Base-by-base conservation (phyloP, 176 grass and related monocot genomes). In the Eragrostis curvula region DNA sequence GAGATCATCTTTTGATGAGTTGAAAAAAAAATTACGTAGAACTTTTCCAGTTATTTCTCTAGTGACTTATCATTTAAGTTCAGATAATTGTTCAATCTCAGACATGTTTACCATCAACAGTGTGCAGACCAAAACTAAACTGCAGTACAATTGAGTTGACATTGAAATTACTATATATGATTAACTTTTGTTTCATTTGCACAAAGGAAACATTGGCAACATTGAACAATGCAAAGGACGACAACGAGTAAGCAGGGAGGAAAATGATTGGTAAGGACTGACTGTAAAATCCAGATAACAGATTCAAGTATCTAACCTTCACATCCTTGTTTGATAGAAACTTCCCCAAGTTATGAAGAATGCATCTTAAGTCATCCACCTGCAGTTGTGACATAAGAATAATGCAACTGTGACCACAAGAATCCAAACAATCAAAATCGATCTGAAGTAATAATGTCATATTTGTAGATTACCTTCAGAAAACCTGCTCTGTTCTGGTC, bases 361-460 rank as follows among this genome's bases (percentile, higher is more conserved):
- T 96, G 70, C 91, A 96, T 77, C 89, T 92, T 81, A 99, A 86
- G 96, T 99, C 97, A 64, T 99, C 93, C 57, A 96, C 97, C 97
- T 99, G 89, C 67, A 53, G 15, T 70, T 58, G 32, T 71, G 13
- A 84, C 78, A 87, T 68, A n/a, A 44, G 23, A 20, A 83, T 79
- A 67, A 78, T 73, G 17, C 17, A 72, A 71, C 23, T 40, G 69
- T 81, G 52, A 21, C 18, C 42, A 81, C 18, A 14, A 1, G 9
- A 43, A 44, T 69, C 3, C 0, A 18, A 59, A 68, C 3, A 46
- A 21, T 32, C 12, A 39, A 67, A 83, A 49, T 70, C 15, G 41
- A 53, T 82, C 20, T n/a, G n/a, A 85, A 53, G 89, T 41, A 84
- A 39, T 70, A 83, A 43, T 10, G 42, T 13, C 18, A 79, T 64